These are phyloP conservation scores for Cucurbita moschata DNA, from an alignment of 306 rosid genomes.

Conservation along the genomic window DNA sequence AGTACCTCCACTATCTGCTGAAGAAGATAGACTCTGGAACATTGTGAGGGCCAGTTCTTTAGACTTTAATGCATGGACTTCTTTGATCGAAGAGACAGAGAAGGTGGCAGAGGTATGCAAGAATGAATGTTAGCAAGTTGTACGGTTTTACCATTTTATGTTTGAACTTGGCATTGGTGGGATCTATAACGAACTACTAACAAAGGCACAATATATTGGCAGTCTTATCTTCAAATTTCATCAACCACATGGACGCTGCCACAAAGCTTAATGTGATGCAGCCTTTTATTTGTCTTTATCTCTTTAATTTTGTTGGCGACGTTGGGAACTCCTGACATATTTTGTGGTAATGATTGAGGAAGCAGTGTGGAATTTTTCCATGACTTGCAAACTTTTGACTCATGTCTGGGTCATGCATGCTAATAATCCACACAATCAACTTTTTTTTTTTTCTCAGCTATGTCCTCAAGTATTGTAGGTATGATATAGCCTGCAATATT, in stretches of 20 bases:
- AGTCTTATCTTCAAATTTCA: background rate
- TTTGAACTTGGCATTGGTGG: background rate
- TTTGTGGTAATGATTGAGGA: background rate
- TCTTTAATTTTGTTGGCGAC: background rate
- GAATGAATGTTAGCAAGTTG: background rate
- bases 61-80: constrained; percentile 91
- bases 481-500: background rate
- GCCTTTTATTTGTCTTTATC: background rate
- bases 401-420: background rate
- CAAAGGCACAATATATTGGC: background rate
- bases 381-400: background rate
- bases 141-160: background rate
- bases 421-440: background rate
- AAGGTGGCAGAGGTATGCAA: constrained; percentile 66
- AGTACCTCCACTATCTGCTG: constrained; percentile 57
- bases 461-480: background rate
- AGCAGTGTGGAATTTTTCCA: background rate
- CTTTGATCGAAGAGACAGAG: constrained; percentile 93
- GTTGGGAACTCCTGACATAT: background rate
- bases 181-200: background rate
- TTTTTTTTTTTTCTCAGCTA: background rate
- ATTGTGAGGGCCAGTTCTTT: constrained; percentile 79
- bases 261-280: background rate
- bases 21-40: constrained; percentile 92
- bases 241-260: background rate